A percentile compares a stretch with the other conserved stretches of the same genome.
Conservation (phyloP, 768 basidiomycete genomes). For the Rhodotorula paludigena region DNA sequence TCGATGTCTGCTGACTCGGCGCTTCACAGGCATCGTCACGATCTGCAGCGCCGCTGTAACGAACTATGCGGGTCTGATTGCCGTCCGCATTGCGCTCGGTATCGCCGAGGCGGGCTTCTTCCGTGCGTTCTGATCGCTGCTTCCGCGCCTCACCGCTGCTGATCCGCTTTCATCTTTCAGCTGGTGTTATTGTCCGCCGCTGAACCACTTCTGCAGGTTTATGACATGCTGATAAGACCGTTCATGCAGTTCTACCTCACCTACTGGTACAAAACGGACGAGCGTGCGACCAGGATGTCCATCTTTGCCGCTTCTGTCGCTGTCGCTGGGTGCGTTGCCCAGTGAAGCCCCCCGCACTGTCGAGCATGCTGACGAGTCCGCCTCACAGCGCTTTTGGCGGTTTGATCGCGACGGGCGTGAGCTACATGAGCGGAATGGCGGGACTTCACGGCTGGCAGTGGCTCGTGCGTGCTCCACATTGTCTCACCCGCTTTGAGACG, state of each 20-base stretch:
- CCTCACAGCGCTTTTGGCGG: slow-evolving; percentile 20
- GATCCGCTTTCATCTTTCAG: not conserved
- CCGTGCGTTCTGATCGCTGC: not conserved
- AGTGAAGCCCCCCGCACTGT: not conserved
- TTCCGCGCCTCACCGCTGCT: not conserved
- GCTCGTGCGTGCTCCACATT: slow-evolving; percentile 12
- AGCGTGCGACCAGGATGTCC: slow-evolving; percentile 23
- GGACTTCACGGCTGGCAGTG: slow-evolving; percentile 29
- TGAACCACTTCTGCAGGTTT: no score
- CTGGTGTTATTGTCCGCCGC: not conserved
- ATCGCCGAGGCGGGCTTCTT: slow-evolving; percentile 19
- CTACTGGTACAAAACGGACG: slow-evolving; percentile 29
- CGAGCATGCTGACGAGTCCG: not conserved
- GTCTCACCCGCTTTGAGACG: not conserved
- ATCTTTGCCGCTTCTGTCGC: slow-evolving; percentile 26
- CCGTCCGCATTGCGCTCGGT: slow-evolving; percentile 10
- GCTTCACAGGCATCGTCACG: slow-evolving; percentile 26
- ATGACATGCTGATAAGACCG: no score
- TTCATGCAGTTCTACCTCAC: slow-evolving; percentile 24
- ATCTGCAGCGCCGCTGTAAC: slow-evolving; percentile 19
- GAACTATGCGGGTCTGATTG: slow-evolving; percentile 17
- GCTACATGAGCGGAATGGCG: slow-evolving; percentile 15
- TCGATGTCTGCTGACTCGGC: no score
- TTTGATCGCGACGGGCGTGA: slow-evolving; percentile 23
- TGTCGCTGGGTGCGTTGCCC: not conserved